Conservation (phyloP, 805 yeast genomes). For the Dipodascus geniculatus region DNA sequence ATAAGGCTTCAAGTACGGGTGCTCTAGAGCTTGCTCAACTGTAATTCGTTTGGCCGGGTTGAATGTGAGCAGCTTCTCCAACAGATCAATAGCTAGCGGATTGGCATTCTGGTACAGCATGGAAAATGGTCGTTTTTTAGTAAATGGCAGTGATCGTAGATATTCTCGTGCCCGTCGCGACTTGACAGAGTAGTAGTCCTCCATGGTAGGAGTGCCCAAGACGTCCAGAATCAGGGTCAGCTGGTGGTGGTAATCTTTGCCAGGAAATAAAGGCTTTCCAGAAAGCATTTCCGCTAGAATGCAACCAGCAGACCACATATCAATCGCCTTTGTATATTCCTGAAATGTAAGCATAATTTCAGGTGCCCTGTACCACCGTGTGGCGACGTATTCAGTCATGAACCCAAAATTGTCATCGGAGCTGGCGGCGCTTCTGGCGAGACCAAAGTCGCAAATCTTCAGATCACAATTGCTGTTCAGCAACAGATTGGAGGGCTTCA, state of each 20-base stretch:
- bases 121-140: slow-evolving; percentile 47
- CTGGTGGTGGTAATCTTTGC: slow-evolving; percentile 88
- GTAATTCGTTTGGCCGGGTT: slow-evolving; percentile 76
- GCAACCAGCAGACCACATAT: slow-evolving; percentile 95
- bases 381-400: slow-evolving; percentile 96
- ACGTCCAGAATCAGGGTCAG: slow-evolving; percentile 72
- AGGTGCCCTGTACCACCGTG: slow-evolving; percentile 96
- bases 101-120: slow-evolving; percentile 36
- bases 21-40: slow-evolving; percentile 72
- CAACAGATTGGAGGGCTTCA: slow-evolving; percentile 80
- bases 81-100: slow-evolving; percentile 56
- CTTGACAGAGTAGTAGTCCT: slow-evolving; percentile 44
- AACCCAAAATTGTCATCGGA: slow-evolving; percentile 57
- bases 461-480: slow-evolving; percentile 88
- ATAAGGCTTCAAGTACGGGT: slow-evolving; percentile 77
- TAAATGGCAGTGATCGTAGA: slow-evolving; percentile 64
- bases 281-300: slow-evolving; percentile 82
- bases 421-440: slow-evolving; percentile 55
- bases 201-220: slow-evolving; percentile 77
- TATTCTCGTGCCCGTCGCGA: slow-evolving; percentile 83
- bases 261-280: slow-evolving; percentile 85
- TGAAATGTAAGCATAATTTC: slow-evolving; percentile 94
- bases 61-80: slow-evolving; percentile 63
- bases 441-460: slow-evolving; percentile 88
- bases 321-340: slow-evolving; percentile 88